These are phyloP conservation scores for Cymbidium sinense DNA, from an alignment of 106 monocot species.

Conservation along the genomic window DNA sequence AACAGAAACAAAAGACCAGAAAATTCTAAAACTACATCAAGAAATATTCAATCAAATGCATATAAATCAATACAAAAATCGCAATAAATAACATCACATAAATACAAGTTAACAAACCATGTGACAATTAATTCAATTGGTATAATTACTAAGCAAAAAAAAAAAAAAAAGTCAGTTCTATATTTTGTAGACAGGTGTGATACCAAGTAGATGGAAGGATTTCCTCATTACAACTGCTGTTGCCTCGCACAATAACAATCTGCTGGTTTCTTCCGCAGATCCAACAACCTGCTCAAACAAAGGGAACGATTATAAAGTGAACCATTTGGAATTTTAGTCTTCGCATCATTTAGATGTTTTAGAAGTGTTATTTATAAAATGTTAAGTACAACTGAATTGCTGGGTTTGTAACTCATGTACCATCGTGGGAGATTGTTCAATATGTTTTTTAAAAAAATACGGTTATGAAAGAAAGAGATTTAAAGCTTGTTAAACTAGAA, in stretches of 20 bases:
- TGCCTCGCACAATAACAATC: slow-evolving; percentile 77
- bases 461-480: too few relatives aligned
- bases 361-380: too few relatives aligned
- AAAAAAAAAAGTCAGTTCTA: slow-evolving; percentile 1
- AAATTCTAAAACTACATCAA: not conserved
- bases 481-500: too few relatives aligned
- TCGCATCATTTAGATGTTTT: too few relatives aligned
- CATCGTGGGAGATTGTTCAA: too few relatives aligned
- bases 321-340: too few relatives aligned
- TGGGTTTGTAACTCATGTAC: too few relatives aligned
- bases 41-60: too few relatives aligned
- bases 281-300: slow-evolving; percentile 57
- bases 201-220: slow-evolving; percentile 79
- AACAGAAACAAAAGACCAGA: not conserved
- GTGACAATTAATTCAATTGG: too few relatives aligned
- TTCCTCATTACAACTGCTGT: slow-evolving; percentile 84
- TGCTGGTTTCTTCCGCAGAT: slow-evolving; percentile 70
- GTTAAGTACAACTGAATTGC: not conserved
- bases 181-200: slow-evolving; percentile 82
- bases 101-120: not conserved
- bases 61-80: not conserved
- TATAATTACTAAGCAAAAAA: not conserved
- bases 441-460: too few relatives aligned
- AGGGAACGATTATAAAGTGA: not conserved
- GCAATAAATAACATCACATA: not conserved